These are phyloP conservation scores for Sporothrix phasma DNA, from an alignment of 2,329 filamentous ascomycete species.

Conservation along the genomic window DNA sequence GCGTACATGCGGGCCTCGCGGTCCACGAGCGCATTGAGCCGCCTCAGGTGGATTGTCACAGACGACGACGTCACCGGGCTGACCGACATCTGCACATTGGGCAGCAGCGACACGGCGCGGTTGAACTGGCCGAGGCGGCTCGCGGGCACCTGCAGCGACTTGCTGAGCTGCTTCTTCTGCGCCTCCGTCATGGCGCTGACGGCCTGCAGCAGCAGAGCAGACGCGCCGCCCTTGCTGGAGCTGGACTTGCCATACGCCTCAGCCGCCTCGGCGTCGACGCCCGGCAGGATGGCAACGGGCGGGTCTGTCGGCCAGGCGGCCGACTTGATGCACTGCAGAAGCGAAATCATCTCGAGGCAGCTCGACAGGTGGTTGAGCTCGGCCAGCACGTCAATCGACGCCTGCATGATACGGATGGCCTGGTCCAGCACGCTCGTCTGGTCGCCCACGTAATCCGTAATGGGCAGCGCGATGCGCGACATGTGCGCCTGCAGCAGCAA, in stretches of 20 bases:
- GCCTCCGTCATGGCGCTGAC: slow-evolving; percentile 29
- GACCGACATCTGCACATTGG: slow-evolving; percentile 55
- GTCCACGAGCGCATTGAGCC: slow-evolving; percentile 56
- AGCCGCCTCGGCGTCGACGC: slow-evolving; percentile 37
- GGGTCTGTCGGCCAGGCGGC: slow-evolving; percentile 83
- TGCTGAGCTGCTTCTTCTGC: slow-evolving; percentile 36
- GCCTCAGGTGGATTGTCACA: slow-evolving; percentile 53
- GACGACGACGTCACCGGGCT: slow-evolving; percentile 49
- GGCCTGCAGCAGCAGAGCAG: slow-evolving; percentile 29
- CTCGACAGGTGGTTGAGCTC: slow-evolving; percentile 77
- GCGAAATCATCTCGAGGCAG: slow-evolving; percentile 67
- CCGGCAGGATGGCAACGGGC: slow-evolving; percentile 69
- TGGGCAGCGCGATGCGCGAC: slow-evolving; percentile 83
- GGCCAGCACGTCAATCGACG: slow-evolving; percentile 83
- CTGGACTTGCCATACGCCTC: neutral
- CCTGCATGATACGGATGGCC: slow-evolving; percentile 92
- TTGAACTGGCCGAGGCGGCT: slow-evolving; percentile 37
- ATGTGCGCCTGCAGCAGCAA: slow-evolving; percentile 90
- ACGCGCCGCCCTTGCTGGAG: too few relatives aligned
- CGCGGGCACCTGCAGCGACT: slow-evolving; percentile 40
- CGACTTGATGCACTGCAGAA: slow-evolving; percentile 87
- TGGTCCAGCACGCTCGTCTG: slow-evolving; percentile 86
- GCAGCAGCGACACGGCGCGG: slow-evolving; percentile 56
- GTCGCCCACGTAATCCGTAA: slow-evolving; percentile 94
- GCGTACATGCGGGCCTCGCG: slow-evolving; percentile 70